Percentiles rank a stretch among this genome's conserved stretches.
phyloP scores from a whole-genome alignment of 2,329 filamentous ascomycete species.

The Aspergillus sp. region DNA sequence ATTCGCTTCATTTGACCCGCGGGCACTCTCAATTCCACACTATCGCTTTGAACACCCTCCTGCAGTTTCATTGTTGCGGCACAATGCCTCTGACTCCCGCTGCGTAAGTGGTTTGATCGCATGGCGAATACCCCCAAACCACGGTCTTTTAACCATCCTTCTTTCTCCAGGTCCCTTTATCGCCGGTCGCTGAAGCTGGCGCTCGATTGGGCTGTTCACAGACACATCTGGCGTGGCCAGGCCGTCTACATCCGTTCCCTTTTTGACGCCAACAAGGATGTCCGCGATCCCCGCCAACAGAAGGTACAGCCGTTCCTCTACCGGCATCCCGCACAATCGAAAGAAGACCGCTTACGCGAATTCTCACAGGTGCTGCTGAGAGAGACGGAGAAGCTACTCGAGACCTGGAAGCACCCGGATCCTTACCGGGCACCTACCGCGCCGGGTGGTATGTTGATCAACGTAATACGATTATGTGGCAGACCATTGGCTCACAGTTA shows the following conservation, averaged over 20 bases:
- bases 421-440: constrained; percentile 86
- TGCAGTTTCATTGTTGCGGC: neutral
- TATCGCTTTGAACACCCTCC: neutral
- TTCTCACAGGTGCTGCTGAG: constrained; percentile 68
- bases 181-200: constrained; percentile 88
- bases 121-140: constrained; percentile 4
- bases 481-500: constrained; percentile 14
- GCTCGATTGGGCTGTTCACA: constrained; percentile 92
- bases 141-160: constrained; percentile 23
- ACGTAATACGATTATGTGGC: neutral
- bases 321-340: neutral
- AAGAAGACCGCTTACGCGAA: constrained; percentile 3
- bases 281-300: constrained; percentile 81
- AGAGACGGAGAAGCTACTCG: constrained; percentile 82
- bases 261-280: constrained; percentile 87
- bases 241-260: constrained; percentile 92
- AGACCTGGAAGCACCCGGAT: constrained; percentile 97
- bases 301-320: constrained; percentile 56
- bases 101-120: constrained; percentile 29
- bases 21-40: neutral
- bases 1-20: too few species aligned
- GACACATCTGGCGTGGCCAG: constrained; percentile 91
- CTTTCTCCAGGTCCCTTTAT: constrained; percentile 65
- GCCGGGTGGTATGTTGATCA: constrained; percentile 70
- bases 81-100: constrained; percentile 38